A percentile compares a stretch with the other conserved stretches of the same genome.
phyloP scores from a whole-genome alignment of 257 asterid genomes.

The Mentha longifolia region DNA sequence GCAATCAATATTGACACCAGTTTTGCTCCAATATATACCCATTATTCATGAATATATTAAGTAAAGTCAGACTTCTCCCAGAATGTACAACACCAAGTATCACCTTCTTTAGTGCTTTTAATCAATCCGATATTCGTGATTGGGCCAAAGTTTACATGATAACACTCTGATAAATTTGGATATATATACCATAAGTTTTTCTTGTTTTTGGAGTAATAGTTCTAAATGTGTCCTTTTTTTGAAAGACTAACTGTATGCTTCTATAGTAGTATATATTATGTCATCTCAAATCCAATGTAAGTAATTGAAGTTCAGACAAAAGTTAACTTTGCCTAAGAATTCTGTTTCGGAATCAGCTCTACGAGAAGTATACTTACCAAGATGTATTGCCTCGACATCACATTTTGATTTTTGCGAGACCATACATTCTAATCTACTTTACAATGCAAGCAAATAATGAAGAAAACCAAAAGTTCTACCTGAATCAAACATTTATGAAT shows the following conservation, averaged over 20 bases:
- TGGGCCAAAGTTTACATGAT: neutral
- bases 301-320: neutral
- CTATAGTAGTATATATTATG: neutral
- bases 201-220: neutral
- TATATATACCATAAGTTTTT: neutral
- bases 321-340: constrained; percentile 5
- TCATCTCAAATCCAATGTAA: neutral
- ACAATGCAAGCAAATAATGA: constrained; percentile 4
- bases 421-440: too few relatives aligned
- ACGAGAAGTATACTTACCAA: neutral
- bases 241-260: too few relatives aligned
- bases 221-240: neutral
- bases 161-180: neutral
- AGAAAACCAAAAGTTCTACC: neutral
- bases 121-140: neutral
- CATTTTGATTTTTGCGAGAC: too few relatives aligned
- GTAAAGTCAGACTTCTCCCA: neutral
- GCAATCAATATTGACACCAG: neutral
- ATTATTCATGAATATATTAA: neutral
- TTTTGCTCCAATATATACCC: constrained; percentile 2
- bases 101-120: constrained; percentile 6
- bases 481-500: neutral
- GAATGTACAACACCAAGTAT: neutral
- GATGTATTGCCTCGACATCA: neutral
- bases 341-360: neutral